Evolutionary conservation across 2,329 filamentous ascomycete genomes (phyloP).

Genomic region (Colletotrichum tropicicola): DNA sequence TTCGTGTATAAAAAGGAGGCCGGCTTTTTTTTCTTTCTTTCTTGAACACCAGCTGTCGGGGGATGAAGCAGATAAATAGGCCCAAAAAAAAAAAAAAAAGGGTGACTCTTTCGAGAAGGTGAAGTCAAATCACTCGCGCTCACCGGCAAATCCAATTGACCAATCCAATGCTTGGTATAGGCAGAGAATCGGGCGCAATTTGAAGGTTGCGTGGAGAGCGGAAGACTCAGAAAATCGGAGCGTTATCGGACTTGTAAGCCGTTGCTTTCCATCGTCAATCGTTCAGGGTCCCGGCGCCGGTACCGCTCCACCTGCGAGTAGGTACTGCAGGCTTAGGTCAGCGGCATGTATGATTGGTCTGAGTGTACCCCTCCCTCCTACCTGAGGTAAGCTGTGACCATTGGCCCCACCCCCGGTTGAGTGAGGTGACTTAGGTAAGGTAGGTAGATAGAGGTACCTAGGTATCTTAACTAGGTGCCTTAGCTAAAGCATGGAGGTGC

Average conservation of each 20-base stretch:
- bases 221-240: constrained; percentile 34
- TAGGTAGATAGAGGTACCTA: no score
- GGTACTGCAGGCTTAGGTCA: constrained; percentile 23
- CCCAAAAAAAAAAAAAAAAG: background rate
- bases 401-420: no score
- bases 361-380: background rate
- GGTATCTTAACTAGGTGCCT: no score
- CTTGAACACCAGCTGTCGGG: background rate
- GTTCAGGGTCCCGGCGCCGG: constrained; percentile 30
- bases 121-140: background rate
- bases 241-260: constrained; percentile 38
- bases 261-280: constrained; percentile 30
- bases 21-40: background rate
- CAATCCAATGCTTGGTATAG: constrained; percentile 21
- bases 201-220: constrained; percentile 16
- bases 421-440: no score
- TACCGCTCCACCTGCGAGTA: constrained; percentile 1
- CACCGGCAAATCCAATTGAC: constrained; percentile 16
- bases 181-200: constrained; percentile 15
- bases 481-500: background rate
- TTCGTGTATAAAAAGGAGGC: background rate
- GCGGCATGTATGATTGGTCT: constrained; percentile 4
- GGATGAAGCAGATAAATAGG: background rate
- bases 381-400: constrained; percentile 16
- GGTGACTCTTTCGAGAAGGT: background rate